A percentile compares a stretch with the other conserved stretches of the same genome.
Evolutionary conservation across 352 stramenopile species (phyloP).

Genomic region (Globisporangium takayamanum): DNA sequence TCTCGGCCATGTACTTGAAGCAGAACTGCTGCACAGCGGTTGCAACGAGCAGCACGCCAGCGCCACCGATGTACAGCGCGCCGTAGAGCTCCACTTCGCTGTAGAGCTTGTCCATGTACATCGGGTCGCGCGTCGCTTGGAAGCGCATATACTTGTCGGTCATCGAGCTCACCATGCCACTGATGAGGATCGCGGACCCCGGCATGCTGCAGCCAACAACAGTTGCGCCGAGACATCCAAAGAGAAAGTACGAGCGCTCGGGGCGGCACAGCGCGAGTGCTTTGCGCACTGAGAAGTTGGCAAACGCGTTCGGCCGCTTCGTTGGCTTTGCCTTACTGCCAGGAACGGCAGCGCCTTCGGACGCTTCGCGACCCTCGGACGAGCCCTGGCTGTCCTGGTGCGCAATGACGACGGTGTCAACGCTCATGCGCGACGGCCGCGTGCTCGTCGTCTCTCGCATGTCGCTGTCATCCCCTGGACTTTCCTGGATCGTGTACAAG

Average conservation of each 20-base stretch:
- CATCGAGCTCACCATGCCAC: conserved; percentile 30
- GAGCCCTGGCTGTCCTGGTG: neutral
- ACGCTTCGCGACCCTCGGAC: neutral
- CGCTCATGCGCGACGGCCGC: too few relatives aligned
- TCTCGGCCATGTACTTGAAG: conserved; percentile 45
- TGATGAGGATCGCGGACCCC: conserved; percentile 23
- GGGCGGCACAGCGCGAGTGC: conserved; percentile 22
- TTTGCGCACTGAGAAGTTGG: conserved; percentile 26
- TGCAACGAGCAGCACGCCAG: conserved; percentile 22
- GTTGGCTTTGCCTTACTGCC: too few relatives aligned
- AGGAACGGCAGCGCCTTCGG: too few relatives aligned
- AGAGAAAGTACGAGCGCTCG: conserved; percentile 28
- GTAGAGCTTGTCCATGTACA: conserved; percentile 19
- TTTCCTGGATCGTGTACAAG: conserved; percentile 55
- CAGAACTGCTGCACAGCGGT: conserved; percentile 32
- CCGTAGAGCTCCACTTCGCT: conserved; percentile 23
- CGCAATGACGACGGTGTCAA: too few relatives aligned
- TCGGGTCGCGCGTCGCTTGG: conserved; percentile 17
- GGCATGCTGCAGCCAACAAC: conserved; percentile 30
- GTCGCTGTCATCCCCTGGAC: neutral
- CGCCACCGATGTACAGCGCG: conserved; percentile 25
- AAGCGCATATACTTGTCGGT: conserved; percentile 22
- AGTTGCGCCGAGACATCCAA: conserved; percentile 23
- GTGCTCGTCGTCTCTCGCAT: too few relatives aligned
- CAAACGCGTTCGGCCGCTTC: too few relatives aligned